A percentile compares a stretch with the other conserved stretches of the same genome.
Conservation (phyloP, 2,329 filamentous ascomycete species). For the Neonectria neomacrospora region DNA sequence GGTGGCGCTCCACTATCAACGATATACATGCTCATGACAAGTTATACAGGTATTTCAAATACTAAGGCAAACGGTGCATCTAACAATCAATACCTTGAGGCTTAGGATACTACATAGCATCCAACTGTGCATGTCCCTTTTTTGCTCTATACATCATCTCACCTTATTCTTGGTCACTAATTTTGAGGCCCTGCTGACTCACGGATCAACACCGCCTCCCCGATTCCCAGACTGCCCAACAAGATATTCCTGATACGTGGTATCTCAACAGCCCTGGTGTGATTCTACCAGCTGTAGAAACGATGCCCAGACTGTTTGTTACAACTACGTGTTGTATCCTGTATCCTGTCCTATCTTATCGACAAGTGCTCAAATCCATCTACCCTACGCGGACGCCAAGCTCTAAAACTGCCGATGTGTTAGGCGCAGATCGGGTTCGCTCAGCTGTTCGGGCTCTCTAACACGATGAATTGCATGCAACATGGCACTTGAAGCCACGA, state of each 20-base stretch:
- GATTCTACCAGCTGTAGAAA: background rate
- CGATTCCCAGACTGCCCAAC: background rate
- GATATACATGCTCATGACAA: too few species aligned
- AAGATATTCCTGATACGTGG: background rate
- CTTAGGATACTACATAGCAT: background rate
- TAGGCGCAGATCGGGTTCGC: constrained; percentile 14
- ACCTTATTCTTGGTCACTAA: background rate
- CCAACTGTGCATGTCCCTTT: background rate
- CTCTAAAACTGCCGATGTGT: constrained; percentile 2
- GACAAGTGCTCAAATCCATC: background rate
- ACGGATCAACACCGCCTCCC: background rate
- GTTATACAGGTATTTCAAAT: too few species aligned
- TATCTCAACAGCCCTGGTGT: background rate
- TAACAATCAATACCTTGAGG: background rate
- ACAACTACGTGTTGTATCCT: background rate
- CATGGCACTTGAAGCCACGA: constrained; percentile 9
- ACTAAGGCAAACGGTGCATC: too few species aligned
- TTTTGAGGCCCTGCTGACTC: background rate
- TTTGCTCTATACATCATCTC: background rate
- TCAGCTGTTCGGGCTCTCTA: background rate
- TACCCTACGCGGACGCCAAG: constrained; percentile 1
- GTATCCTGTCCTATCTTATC: background rate
- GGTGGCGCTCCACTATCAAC: too few species aligned
- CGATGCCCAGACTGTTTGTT: background rate
- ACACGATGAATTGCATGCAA: constrained; percentile 13